Conservation (phyloP, 2,329 filamentous ascomycete genomes). For the Cordyceps militaris region DNA sequence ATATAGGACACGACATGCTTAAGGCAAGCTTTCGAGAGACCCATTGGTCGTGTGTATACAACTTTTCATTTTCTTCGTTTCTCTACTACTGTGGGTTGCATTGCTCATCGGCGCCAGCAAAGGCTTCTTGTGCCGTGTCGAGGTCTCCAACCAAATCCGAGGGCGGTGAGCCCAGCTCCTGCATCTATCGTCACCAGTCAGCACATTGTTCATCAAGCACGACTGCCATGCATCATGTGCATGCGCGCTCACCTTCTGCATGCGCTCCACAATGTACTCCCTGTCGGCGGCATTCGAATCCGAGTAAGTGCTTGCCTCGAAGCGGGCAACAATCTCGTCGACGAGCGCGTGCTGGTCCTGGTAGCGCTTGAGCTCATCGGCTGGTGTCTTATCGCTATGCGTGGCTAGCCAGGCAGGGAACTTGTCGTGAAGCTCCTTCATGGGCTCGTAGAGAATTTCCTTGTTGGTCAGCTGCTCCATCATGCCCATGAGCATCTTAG, state of each 20-base stretch:
- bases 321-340: constrained; percentile 78
- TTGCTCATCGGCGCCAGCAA: constrained; percentile 53
- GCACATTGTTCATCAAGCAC: not conserved
- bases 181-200: constrained; percentile 61
- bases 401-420: constrained; percentile 84
- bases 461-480: constrained; percentile 99
- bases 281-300: constrained; percentile 76
- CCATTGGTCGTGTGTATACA: not conserved
- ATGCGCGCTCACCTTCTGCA: constrained; percentile 75
- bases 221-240: no score
- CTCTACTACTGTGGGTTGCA: constrained; percentile 52
- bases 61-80: not conserved
- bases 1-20: constrained; percentile 19
- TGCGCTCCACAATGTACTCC: constrained; percentile 91
- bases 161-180: constrained; percentile 86
- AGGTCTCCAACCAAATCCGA: constrained; percentile 87
- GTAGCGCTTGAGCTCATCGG: constrained; percentile 73
- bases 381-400: constrained; percentile 58
- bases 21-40: not conserved
- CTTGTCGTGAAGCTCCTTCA: constrained; percentile 93
- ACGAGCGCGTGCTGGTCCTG: constrained; percentile 74
- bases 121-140: constrained; percentile 69
- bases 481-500: constrained; percentile 93
- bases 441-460: constrained; percentile 95
- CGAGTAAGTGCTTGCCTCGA: constrained; percentile 73